Evolutionary conservation across 495 filamentous ascomycete genomes (phyloP), one percentile per base, ranked within the genome.

Genomic region (Daldinia childiae): DNA sequence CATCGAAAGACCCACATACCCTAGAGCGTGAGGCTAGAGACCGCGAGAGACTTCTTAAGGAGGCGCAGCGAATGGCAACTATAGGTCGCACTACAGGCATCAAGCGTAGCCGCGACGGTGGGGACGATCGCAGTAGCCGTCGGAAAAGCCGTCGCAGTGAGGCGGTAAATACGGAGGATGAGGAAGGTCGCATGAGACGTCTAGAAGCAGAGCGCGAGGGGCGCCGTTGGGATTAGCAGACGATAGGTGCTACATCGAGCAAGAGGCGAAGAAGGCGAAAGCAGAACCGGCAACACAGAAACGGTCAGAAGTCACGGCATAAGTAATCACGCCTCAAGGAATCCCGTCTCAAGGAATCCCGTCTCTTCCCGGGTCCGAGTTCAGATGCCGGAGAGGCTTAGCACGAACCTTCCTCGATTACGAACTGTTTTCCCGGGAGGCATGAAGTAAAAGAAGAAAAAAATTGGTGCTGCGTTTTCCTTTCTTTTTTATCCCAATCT

Each of bases 21-120:
- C 81, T 90, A 1, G 93, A 95, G 74, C 89, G 93, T 15, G 91
- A 93, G 76, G 89, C 89, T 12, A 85, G 91, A 14, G 90, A 93
- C 65, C 84, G 91, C 11, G 93, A 95, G 76, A 85, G 93, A 11
- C 77, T 94, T 50, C 82, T 91, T 6, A 92, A 92, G 68, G 93
- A 96, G 77, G 86, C 92, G 55, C 89, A 94, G 77, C 88, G 91
- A 17, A 90, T 93, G 52, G 88, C 88, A 2, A 73, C 84, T 58
- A 71, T 78, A 34, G 74, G 77, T 60, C 50, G 79, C 68, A 21
- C 71, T 32, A 62, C 39, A 1, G 71, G 79, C 63, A 69, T 64
- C 36, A 83, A 84, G 80, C 81, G 77, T 73, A 78, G 80, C 77
- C 80, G 79, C 62, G 79, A 82, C 36, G 71, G 82, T 66, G 78